These are phyloP conservation scores for Monilinia fructigena DNA, from an alignment of 2,329 filamentous ascomycete species.

Conservation along the genomic window DNA sequence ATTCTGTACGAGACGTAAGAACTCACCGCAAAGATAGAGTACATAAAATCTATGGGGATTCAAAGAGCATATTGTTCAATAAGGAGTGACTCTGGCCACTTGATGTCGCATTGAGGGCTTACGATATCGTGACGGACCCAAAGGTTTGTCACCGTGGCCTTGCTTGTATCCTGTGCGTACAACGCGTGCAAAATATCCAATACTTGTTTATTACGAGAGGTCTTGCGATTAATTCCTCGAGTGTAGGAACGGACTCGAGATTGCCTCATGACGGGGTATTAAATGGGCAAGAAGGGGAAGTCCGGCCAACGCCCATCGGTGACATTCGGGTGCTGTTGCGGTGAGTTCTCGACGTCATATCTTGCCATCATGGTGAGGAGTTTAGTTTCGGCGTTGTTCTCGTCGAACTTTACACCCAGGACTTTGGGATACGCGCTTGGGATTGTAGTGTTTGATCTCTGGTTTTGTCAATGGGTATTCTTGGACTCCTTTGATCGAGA, in stretches of 20 bases:
- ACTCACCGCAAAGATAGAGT: neutral
- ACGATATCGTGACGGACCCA: neutral
- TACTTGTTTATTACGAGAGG: neutral
- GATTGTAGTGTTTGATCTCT: no score
- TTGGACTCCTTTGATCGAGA: neutral
- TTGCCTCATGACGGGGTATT: neutral
- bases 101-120: neutral
- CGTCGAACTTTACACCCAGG: neutral
- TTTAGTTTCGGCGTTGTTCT: neutral
- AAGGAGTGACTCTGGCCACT: neutral
- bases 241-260: neutral
- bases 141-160: neutral
- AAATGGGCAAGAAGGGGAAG: neutral
- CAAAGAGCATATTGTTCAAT: neutral
- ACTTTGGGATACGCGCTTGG: neutral
- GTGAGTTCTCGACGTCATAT: neutral
- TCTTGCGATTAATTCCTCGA: neutral
- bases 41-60: neutral
- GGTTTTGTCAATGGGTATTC: neutral
- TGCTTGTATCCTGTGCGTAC: neutral
- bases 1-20: neutral
- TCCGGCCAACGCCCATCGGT: neutral
- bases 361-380: neutral
- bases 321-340: neutral
- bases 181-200: neutral